Conservation (phyloP, 2,329 filamentous ascomycete species). For the Colletotrichum lindemuthianum region DNA sequence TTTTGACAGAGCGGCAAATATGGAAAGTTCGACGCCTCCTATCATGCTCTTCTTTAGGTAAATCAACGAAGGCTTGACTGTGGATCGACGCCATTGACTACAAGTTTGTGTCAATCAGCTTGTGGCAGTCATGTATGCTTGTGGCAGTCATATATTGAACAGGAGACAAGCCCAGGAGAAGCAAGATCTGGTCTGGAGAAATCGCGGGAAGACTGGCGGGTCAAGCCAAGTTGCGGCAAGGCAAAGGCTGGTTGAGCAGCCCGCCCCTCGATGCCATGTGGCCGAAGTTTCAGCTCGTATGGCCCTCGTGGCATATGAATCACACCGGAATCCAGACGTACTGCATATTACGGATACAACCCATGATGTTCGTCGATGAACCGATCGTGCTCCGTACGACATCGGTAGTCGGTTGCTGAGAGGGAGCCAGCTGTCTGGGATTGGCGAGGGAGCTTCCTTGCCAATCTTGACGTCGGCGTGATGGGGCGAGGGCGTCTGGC, state of each 20-base stretch:
- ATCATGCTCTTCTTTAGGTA: too few species aligned
- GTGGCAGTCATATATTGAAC: not conserved
- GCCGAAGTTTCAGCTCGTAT: not conserved
- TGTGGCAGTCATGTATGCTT: not conserved
- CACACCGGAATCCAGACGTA: too few species aligned
- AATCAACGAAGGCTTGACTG: too few species aligned
- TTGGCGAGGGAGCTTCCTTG: constrained; percentile 4
- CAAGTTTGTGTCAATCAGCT: not conserved
- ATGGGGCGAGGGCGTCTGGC: constrained; percentile 18
- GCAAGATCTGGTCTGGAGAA: constrained; percentile 13
- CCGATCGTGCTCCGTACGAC: not conserved
- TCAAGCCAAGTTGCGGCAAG: constrained; percentile 4
- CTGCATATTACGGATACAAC: too few species aligned
- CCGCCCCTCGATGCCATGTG: constrained; percentile 25
- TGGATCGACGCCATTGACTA: too few species aligned
- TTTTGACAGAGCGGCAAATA: too few species aligned
- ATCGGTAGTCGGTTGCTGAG: not conserved
- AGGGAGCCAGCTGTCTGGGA: constrained; percentile 21
- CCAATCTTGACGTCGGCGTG: constrained; percentile 27
- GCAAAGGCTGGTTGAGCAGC: not conserved
- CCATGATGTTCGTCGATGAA: constrained; percentile 11
- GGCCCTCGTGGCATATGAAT: too few species aligned
- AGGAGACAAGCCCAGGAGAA: constrained; percentile 13
- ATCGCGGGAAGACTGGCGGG: constrained; percentile 18
- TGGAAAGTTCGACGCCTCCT: too few species aligned